phyloP scores from a whole-genome alignment of 148 eudicot species.

The Silene latifolia region DNA sequence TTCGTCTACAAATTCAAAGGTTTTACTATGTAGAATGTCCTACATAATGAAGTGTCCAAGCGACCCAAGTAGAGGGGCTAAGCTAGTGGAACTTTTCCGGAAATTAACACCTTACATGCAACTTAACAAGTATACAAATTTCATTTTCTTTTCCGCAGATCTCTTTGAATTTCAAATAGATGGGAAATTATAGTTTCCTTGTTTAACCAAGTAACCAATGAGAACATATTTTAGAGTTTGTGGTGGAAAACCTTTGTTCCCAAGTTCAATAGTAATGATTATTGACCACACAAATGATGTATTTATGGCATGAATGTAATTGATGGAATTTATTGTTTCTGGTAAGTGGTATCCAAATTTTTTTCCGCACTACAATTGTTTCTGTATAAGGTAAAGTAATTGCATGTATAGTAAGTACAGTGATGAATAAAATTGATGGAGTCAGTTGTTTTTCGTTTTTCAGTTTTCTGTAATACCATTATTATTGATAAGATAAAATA shows the following conservation, averaged over 20 bases:
- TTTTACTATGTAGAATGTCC: not conserved
- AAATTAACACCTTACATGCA: not conserved
- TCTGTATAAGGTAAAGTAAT: not conserved
- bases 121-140: too few species aligned
- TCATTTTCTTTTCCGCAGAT: too few species aligned
- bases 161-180: not conserved
- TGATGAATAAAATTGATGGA: too few species aligned
- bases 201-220: not conserved
- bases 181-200: not conserved
- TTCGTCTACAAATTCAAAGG: not conserved
- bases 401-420: too few species aligned
- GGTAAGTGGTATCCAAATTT: not conserved
- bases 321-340: not conserved
- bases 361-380: not conserved
- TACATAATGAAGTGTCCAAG: too few species aligned
- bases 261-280: not conserved
- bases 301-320: not conserved
- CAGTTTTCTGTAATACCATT: too few species aligned
- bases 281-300: not conserved
- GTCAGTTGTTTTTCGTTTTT: too few species aligned
- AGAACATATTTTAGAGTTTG: not conserved
- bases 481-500: not conserved
- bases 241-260: not conserved
- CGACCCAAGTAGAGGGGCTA: not conserved
- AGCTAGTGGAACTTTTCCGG: not conserved